These are phyloP conservation scores for Boletales sp. DNA, from an alignment of 768 basidiomycete genomes.

Conservation along the genomic window DNA sequence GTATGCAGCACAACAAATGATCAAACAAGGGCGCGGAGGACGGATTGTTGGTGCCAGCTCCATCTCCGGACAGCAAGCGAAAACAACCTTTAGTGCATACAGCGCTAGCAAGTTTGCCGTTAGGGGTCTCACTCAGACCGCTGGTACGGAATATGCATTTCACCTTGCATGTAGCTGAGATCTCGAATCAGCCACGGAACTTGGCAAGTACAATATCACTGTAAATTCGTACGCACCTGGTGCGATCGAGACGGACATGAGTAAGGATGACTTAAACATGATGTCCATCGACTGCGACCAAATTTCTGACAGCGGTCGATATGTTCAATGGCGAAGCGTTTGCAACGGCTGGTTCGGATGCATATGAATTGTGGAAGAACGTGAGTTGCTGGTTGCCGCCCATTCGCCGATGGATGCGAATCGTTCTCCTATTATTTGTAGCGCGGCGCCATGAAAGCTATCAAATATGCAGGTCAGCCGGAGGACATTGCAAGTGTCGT, in stretches of 20 bases:
- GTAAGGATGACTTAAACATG: conserved; percentile 13
- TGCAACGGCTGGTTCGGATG: background rate
- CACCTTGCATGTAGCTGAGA: background rate
- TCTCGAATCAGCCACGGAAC: conserved; percentile 18
- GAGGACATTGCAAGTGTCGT: conserved; percentile 32
- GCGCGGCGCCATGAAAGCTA: background rate
- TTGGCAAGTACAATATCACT: conserved; percentile 31
- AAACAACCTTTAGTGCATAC: background rate
- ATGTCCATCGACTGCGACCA: background rate
- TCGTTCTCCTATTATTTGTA: background rate
- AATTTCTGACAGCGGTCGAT: background rate
- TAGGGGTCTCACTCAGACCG: conserved; percentile 36
- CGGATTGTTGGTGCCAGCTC: conserved; percentile 34
- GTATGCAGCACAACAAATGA: conserved; percentile 37
- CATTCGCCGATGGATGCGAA: too few species aligned
- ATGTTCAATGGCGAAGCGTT: background rate
- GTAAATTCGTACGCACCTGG: conserved; percentile 40
- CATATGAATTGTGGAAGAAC: background rate
- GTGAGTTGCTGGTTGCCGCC: background rate
- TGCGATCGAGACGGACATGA: conserved; percentile 23
- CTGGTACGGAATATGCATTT: conserved; percentile 23
- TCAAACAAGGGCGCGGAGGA: conserved; percentile 37
- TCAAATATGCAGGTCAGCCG: conserved; percentile 24
- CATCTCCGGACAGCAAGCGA: conserved; percentile 27
- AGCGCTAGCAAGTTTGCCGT: conserved; percentile 34